These are phyloP conservation scores for Populus deltoides DNA, from an alignment of 345 rosid species.

Conservation along the genomic window DNA sequence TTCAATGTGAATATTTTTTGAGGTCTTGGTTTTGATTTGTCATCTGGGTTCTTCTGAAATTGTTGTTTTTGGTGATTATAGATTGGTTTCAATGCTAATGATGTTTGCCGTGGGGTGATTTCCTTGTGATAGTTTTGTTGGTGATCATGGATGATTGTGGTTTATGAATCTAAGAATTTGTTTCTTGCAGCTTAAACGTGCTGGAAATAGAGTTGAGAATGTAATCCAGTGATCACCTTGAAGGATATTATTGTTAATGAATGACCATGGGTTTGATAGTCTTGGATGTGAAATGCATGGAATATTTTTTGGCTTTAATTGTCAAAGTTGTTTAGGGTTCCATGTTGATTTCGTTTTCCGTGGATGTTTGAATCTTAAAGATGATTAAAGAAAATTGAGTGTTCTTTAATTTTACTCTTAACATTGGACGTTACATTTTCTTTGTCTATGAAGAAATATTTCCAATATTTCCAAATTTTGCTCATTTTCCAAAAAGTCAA, in stretches of 20 bases:
- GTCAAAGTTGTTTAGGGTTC: background rate
- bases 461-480: too few species aligned
- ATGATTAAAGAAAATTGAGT: background rate
- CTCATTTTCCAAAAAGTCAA: background rate
- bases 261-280: background rate
- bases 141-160: conserved; percentile 7
- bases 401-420: background rate
- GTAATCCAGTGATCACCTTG: background rate
- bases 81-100: conserved; percentile 1
- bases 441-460: background rate
- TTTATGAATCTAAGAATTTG: background rate
- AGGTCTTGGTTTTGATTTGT: background rate
- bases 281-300: background rate
- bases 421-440: background rate
- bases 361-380: background rate
- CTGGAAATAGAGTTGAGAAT: background rate
- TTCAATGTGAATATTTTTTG: background rate
- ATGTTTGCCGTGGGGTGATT: background rate
- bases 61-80: background rate
- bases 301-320: background rate
- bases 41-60: background rate
- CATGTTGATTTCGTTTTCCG: background rate
- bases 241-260: background rate
- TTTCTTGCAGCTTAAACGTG: background rate
- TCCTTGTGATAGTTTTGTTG: background rate